phyloP scores from a whole-genome alignment of 352 stramenopile genomes.

The Phytopythium cucurbitacearum region DNA sequence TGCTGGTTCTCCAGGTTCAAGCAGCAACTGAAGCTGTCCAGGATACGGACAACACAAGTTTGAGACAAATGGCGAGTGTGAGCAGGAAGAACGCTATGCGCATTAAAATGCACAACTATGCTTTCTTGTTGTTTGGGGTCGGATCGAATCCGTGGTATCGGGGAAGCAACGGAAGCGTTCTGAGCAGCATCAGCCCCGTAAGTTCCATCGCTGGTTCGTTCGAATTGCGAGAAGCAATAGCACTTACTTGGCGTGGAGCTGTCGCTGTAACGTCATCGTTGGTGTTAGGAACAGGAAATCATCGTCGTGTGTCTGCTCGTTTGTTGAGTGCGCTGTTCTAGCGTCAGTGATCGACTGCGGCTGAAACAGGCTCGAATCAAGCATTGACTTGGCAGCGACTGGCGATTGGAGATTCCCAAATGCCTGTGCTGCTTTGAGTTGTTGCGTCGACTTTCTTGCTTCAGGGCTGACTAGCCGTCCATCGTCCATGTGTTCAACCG shows the following conservation, averaged over 20 bases:
- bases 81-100: too few relatives aligned
- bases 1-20: too few relatives aligned
- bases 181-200: slow-evolving; percentile 6
- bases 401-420: slow-evolving; percentile 29
- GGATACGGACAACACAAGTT: too few relatives aligned
- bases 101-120: too few relatives aligned
- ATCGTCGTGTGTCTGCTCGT: slow-evolving; percentile 1
- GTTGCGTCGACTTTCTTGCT: slow-evolving; percentile 8
- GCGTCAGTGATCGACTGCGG: neutral
- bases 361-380: slow-evolving; percentile 3
- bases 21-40: too few relatives aligned
- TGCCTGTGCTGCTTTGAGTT: slow-evolving; percentile 22
- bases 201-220: slow-evolving; percentile 6
- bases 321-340: neutral
- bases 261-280: slow-evolving; percentile 32
- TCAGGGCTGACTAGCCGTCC: slow-evolving; percentile 5
- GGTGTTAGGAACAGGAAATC: slow-evolving; percentile 33
- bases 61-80: too few relatives aligned
- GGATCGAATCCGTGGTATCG: slow-evolving; percentile 22
- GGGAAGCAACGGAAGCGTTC: slow-evolving; percentile 23
- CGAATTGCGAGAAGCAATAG: slow-evolving; percentile 1
- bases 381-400: slow-evolving; percentile 24
- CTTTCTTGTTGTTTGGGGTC: too few relatives aligned
- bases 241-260: slow-evolving; percentile 40
- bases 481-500: neutral